phyloP scores from a whole-genome alignment of 441 rosid genomes.

The Rhodomyrtus psidioides region DNA sequence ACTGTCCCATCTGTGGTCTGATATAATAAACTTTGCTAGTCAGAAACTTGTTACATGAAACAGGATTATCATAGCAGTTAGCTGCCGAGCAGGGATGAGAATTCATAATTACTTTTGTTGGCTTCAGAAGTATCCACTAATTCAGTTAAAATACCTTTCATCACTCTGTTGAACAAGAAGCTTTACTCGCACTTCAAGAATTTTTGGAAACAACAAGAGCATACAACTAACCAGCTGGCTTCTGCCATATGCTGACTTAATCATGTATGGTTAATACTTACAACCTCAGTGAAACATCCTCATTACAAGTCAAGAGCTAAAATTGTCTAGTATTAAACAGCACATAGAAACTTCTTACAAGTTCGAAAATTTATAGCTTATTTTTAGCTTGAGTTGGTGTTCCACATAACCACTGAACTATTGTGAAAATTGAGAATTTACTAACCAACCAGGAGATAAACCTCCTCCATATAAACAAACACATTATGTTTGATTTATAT shows the following conservation, averaged over 20 bases:
- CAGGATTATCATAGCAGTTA: neutral
- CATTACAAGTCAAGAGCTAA: neutral
- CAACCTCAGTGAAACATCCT: neutral
- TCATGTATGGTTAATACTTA: neutral
- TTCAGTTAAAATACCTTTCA: neutral
- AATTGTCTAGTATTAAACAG: neutral
- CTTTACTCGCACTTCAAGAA: neutral
- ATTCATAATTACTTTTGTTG: neutral
- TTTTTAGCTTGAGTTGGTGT: neutral
- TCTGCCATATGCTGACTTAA: neutral
- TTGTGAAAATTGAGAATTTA: neutral
- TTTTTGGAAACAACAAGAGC: neutral
- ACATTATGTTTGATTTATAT: neutral
- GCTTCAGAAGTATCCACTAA: neutral
- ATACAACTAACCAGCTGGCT: neutral
- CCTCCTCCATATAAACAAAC: neutral
- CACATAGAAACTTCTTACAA: neutral
- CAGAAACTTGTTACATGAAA: neutral
- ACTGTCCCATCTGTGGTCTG: neutral
- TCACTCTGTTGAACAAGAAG: neutral
- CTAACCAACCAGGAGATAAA: neutral
- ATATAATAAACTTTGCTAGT: neutral
- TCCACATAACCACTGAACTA: neutral
- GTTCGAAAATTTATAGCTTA: neutral
- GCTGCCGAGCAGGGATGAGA: neutral